These are phyloP conservation scores for Corynespora cassiicola DNA, from an alignment of 2,329 filamentous ascomycete genomes.

Conservation along the genomic window DNA sequence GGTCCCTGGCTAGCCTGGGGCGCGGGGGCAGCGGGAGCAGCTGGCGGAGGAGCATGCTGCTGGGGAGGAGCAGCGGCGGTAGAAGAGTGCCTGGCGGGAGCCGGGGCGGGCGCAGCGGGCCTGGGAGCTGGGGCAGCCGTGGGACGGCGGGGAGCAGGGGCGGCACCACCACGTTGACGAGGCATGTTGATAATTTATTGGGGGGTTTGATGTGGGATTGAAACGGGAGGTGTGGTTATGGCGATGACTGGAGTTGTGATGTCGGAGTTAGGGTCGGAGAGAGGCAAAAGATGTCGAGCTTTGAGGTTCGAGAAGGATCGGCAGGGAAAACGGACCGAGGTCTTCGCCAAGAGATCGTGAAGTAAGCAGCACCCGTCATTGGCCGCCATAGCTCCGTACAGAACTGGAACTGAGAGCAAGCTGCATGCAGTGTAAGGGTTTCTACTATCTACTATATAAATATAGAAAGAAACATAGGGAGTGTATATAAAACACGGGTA, in stretches of 20 bases:
- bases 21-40: constrained; percentile 43
- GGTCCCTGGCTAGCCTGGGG: constrained; percentile 68
- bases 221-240: constrained; percentile 9
- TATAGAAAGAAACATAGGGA: too few species aligned
- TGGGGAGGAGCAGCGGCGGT: constrained; percentile 64
- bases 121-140: constrained; percentile 47
- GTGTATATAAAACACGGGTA: too few species aligned
- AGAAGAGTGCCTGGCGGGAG: constrained; percentile 67
- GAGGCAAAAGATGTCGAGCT: constrained; percentile 23
- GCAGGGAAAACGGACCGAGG: constrained; percentile 8
- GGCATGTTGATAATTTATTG: constrained; percentile 48
- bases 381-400: too few species aligned
- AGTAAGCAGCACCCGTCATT: too few species aligned
- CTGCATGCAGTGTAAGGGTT: too few species aligned
- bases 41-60: constrained; percentile 59
- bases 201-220: constrained; percentile 6
- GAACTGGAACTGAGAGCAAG: too few species aligned
- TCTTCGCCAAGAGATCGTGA: too few species aligned
- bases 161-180: constrained; percentile 56
- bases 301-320: constrained; percentile 38
- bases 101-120: constrained; percentile 61
- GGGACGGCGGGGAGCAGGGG: constrained; percentile 54
- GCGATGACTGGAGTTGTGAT: constrained; percentile 11
- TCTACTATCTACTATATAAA: too few species aligned
- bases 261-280: constrained; percentile 7